Conservation (phyloP, 371 early-diverging fungal genomes). For the Smittium culicis region DNA sequence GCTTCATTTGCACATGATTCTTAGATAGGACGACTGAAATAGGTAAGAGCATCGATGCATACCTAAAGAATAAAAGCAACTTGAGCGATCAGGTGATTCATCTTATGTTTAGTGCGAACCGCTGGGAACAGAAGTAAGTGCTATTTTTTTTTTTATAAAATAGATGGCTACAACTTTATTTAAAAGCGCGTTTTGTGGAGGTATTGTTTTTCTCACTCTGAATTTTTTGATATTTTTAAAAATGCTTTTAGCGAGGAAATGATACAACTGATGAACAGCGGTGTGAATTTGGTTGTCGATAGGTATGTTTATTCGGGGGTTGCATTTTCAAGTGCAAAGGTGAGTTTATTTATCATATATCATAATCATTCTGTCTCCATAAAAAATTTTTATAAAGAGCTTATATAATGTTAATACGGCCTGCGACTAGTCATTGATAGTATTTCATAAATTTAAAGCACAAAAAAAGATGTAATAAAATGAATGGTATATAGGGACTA, state of each 20-base stretch:
- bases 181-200: too few species aligned
- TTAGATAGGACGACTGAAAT: conserved; percentile 78
- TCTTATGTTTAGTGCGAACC: conserved; percentile 92
- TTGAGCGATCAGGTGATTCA: conserved; percentile 82
- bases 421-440: too few species aligned
- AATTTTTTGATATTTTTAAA: background rate
- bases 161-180: too few species aligned
- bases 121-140: conserved; percentile 51
- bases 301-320: conserved; percentile 97
- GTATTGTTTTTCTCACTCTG: too few species aligned
- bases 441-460: too few species aligned
- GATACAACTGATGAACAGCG: conserved; percentile 38
- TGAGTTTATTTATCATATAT: conserved; percentile 15
- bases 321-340: conserved; percentile 85
- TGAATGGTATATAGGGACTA: conserved; percentile 34
- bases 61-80: conserved; percentile 52
- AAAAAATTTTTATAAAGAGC: conserved; percentile 45
- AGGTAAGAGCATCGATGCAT: conserved; percentile 83
- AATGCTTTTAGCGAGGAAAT: conserved; percentile 24
- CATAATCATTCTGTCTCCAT: background rate
- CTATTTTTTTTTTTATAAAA: too few species aligned
- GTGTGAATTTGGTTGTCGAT: conserved; percentile 79
- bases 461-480: too few species aligned
- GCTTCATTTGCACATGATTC: too few species aligned
- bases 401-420: too few species aligned